Evolutionary conservation across 1,284 basidiomycete genomes (phyloP).

Genomic region (Cerrena zonata): DNA sequence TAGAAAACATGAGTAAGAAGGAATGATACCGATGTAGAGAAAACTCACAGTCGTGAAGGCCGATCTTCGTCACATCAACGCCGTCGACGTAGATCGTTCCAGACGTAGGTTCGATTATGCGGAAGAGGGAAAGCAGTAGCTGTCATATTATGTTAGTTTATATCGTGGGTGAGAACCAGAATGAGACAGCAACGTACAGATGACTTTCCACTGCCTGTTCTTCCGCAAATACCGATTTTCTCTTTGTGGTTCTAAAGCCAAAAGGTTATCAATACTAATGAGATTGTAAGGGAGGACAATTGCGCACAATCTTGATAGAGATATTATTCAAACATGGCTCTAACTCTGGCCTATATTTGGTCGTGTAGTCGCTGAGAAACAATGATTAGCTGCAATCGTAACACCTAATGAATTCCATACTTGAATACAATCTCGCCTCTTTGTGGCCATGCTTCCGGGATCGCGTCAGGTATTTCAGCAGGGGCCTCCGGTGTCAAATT

Average conservation of each 20-base stretch:
- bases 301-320: constrained; percentile 55
- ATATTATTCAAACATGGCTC: constrained; percentile 76
- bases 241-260: constrained; percentile 58
- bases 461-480: constrained; percentile 59
- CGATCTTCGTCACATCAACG: constrained; percentile 78
- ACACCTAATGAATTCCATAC: constrained; percentile 29
- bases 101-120: constrained; percentile 76
- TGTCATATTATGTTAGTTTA: too few species aligned
- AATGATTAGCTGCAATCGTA: background rate
- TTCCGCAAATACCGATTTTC: constrained; percentile 80
- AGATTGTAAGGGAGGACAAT: background rate
- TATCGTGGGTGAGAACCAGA: too few species aligned
- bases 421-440: constrained; percentile 74
- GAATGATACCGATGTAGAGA: too few species aligned
- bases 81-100: constrained; percentile 83
- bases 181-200: constrained; percentile 50
- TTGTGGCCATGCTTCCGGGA: constrained; percentile 72
- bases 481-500: constrained; percentile 76
- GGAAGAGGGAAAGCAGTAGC: constrained; percentile 65
- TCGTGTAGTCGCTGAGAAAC: constrained; percentile 61
- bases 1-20: constrained; percentile 8
- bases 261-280: background rate
- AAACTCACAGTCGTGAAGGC: constrained; percentile 68
- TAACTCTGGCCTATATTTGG: constrained; percentile 78
- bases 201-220: constrained; percentile 92